Evolutionary conservation across 345 rosid species (phyloP).

Genomic region (Turnera subulata): DNA sequence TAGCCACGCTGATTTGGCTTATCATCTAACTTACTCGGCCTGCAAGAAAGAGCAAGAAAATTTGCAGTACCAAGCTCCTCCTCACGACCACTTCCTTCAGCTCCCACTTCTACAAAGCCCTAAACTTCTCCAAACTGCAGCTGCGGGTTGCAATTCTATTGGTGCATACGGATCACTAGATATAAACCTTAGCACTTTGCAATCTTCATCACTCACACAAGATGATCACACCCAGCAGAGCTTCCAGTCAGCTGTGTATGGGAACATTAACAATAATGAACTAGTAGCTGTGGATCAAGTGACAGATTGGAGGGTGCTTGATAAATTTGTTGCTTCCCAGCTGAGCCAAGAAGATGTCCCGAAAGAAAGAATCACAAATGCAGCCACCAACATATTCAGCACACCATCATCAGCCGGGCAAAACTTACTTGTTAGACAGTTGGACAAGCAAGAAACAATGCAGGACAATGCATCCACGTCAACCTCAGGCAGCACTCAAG

Average conservation of each 20-base stretch:
- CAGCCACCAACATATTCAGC: constrained; percentile 8
- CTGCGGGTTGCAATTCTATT: constrained; percentile 39
- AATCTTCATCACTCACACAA: constrained; percentile 27
- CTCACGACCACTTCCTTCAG: constrained; percentile 57
- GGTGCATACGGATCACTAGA: constrained; percentile 35
- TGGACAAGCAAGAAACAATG: constrained; percentile 33
- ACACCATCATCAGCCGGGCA: constrained; percentile 14
- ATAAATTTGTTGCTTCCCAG: constrained; percentile 97
- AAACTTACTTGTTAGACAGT: constrained; percentile 14
- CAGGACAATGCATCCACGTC: constrained; percentile 59
- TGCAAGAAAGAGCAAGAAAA: constrained; percentile 86
- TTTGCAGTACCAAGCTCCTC: constrained; percentile 41
- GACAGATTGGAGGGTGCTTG: constrained; percentile 94
- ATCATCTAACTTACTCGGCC: constrained; percentile 40
- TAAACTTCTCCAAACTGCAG: constrained; percentile 49
- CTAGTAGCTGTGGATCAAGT: constrained; percentile 56
- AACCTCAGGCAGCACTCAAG: constrained; percentile 58
- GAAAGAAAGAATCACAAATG: constrained; percentile 19
- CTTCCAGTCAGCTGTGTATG: constrained; percentile 23
- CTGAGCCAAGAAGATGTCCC: constrained; percentile 70
- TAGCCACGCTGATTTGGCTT: constrained; percentile 40
- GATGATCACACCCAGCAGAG: constrained; percentile 45
- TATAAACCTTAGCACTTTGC: constrained; percentile 38
- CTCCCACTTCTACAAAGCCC: constrained; percentile 81
- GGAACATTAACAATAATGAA: constrained; percentile 28